Conservation (phyloP, 345 rosid species). For the Moringa oleifera region DNA sequence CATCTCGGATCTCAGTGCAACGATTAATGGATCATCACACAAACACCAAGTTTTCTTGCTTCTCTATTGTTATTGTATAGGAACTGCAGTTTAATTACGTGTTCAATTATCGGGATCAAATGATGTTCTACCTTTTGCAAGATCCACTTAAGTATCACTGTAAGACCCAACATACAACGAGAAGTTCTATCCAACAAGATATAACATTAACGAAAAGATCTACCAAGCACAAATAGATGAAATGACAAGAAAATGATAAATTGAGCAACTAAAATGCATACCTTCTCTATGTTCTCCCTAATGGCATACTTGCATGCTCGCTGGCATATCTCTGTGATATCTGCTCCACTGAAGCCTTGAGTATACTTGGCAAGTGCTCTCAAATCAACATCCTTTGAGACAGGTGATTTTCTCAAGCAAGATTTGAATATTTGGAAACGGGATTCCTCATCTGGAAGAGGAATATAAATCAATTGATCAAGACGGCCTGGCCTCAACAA, state of each 20-base stretch:
- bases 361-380: slow-evolving; percentile 56
- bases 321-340: slow-evolving; percentile 63
- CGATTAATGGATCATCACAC: no score
- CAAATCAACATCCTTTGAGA: slow-evolving; percentile 54
- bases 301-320: slow-evolving; percentile 66
- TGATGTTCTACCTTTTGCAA: no score
- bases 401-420: slow-evolving; percentile 55
- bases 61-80: no score
- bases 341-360: slow-evolving; percentile 66
- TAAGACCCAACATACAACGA: no score
- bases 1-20: no score
- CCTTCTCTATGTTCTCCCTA: slow-evolving; percentile 70
- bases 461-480: slow-evolving; percentile 64
- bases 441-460: slow-evolving; percentile 68
- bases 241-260: neutral
- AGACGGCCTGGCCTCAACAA: slow-evolving; percentile 63
- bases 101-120: no score
- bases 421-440: slow-evolving; percentile 52
- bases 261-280: slow-evolving; percentile 7
- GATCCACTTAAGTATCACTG: no score
- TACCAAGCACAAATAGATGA: no score
- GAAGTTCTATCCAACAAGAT: no score
- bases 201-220: no score
- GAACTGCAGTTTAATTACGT: no score
- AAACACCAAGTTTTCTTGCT: no score